Percentiles rank a stretch among this genome's conserved stretches.
Conservation (phyloP, 495 filamentous ascomycete genomes). For the Aspergillus panamensis region DNA sequence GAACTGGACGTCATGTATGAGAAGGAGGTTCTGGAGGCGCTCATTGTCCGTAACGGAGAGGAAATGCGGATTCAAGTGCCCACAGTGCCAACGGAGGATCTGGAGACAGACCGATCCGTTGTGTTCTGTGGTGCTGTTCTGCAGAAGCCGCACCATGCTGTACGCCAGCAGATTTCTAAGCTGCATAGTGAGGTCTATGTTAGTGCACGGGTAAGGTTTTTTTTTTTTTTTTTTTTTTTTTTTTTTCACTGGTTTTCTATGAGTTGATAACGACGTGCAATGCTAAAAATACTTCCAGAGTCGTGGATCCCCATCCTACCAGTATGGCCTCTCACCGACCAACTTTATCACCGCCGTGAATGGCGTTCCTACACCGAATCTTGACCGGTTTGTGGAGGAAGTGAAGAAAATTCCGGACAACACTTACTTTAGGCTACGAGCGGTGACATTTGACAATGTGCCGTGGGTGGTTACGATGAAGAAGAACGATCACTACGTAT, state of each 20-base stretch:
- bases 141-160: constrained; percentile 91
- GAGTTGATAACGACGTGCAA: too few relatives aligned
- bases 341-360: constrained; percentile 98
- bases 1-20: constrained; percentile 97
- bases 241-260: too few relatives aligned
- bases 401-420: constrained; percentile 89
- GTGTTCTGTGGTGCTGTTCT: constrained; percentile 94
- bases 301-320: constrained; percentile 82
- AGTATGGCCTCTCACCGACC: constrained; percentile 89
- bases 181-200: constrained; percentile 98
- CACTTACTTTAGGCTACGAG: constrained; percentile 91
- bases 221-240: constrained; percentile 22
- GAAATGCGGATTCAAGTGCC: constrained; percentile 76
- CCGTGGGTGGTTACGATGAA: constrained; percentile 99
- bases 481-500: constrained; percentile 96
- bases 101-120: constrained; percentile 87
- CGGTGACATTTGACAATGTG: constrained; percentile 95
- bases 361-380: constrained; percentile 72
- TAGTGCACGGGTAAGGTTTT: constrained; percentile 63
- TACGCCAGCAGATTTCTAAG: constrained; percentile 93
- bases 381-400: constrained; percentile 73
- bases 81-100: constrained; percentile 82
- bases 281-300: constrained; percentile 29
- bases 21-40: constrained; percentile 73
- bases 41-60: constrained; percentile 80